These are phyloP conservation scores for Cyberlindnera mycetangii DNA, from an alignment of 805 yeast genomes.

Conservation along the genomic window DNA sequence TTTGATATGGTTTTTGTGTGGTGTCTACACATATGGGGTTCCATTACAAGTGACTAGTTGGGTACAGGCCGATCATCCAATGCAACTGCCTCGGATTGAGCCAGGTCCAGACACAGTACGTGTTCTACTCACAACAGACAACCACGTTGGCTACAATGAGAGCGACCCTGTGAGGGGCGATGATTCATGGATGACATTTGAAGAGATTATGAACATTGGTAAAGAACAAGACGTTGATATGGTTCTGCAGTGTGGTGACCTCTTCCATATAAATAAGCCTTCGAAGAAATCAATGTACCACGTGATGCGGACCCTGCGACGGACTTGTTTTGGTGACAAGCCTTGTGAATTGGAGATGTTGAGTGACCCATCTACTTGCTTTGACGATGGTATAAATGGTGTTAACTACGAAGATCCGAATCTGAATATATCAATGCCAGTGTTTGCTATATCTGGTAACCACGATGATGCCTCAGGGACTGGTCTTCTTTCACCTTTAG, in stretches of 20 bases:
- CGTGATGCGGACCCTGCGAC: conserved; percentile 68
- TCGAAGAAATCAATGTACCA: conserved; percentile 81
- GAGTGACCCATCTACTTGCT: conserved; percentile 68
- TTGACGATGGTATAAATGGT: conserved; percentile 62
- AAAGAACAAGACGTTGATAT: conserved; percentile 72
- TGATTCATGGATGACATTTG: conserved; percentile 85
- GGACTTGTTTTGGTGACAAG: conserved; percentile 75
- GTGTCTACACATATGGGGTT: no score
- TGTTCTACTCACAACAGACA: conserved; percentile 86
- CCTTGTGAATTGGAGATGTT: conserved; percentile 84
- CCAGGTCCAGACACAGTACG: conserved; percentile 67
- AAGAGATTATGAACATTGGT: conserved; percentile 78
- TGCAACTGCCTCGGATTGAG: conserved; percentile 38
- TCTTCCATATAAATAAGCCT: conserved; percentile 89
- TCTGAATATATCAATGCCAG: conserved; percentile 81
- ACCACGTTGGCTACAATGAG: conserved; percentile 93
- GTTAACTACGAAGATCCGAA: conserved; percentile 92
- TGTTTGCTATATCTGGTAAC: conserved; percentile 91
- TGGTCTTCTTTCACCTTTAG: conserved; percentile 79
- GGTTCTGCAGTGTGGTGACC: conserved; percentile 89
- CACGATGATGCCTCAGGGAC: conserved; percentile 97
- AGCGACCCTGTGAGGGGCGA: conserved; percentile 86
- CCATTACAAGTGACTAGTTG: no score
- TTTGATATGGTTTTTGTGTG: no score
- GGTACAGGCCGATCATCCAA: no score